Evolutionary conservation across 495 filamentous ascomycete genomes (phyloP).

Genomic region (Aspergillus diversus): DNA sequence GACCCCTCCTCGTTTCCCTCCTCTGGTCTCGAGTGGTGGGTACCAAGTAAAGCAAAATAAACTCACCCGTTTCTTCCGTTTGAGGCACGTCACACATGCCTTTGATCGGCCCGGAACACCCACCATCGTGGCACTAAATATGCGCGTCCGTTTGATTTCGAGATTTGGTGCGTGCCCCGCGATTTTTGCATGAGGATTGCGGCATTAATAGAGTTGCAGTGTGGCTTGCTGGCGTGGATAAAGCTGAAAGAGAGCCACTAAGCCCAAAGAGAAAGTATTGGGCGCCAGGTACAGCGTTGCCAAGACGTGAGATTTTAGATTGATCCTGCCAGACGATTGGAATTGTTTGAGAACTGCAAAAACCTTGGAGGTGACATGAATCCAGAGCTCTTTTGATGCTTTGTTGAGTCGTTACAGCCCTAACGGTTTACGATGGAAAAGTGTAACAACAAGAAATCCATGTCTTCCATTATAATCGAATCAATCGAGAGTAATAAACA

Average conservation of each 20-base stretch:
- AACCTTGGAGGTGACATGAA: neutral
- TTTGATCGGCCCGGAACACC: constrained; percentile 20
- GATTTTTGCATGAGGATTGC: neutral
- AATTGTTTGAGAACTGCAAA: no score
- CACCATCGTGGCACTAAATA: constrained; percentile 1
- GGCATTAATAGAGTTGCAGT: neutral
- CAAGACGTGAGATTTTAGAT: neutral
- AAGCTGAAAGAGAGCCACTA: neutral
- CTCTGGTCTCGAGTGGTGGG: no score
- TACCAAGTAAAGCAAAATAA: neutral
- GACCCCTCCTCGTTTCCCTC: no score
- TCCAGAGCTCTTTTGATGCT: neutral
- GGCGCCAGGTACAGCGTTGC: constrained; percentile 2
- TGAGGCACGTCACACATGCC: constrained; percentile 17
- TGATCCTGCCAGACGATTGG: neutral
- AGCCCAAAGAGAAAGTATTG: neutral
- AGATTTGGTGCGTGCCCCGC: neutral
- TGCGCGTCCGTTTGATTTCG: neutral
- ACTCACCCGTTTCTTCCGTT: constrained; percentile 15
- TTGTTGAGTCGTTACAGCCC: no score
- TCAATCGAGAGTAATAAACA: neutral
- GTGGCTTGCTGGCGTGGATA: neutral
- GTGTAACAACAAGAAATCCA: no score
- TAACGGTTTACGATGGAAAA: no score
- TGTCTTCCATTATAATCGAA: no score